Evolutionary conservation across 2,329 filamentous ascomycete species (phyloP), one percentile per base, ranked within the genome.

Genomic region (Pyricularia sp.): DNA sequence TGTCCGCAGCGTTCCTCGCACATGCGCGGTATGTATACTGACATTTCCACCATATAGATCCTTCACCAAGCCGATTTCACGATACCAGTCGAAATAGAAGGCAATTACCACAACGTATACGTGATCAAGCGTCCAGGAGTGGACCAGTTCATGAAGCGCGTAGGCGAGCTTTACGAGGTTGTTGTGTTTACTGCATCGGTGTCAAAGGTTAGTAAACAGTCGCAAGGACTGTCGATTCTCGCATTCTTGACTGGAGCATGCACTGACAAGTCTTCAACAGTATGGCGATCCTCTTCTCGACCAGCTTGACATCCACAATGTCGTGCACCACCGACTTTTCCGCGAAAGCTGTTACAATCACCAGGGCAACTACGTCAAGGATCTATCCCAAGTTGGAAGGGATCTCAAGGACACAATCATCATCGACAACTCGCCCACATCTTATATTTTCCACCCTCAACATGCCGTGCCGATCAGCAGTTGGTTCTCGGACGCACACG

Each of bases 101-200:
- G 95, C 69, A 96, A 97, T 79, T 98, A 96, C 77, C 95, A 99
- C 81, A 99, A 99, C 76, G 96, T 99, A 68, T 99, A 99, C 78
- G 95, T 99, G 72, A 99, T 99, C 79, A 99, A 99, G 82, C 89
- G 95, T 75, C 95, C 95, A n/a, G 95, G 95, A 68, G 95, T 99
- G 25, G 95, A 99, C 77, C 90, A 96, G 72, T 99, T 99, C 80
- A 97, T 99, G 93, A 98, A 98, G 84, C 86, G 95, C 70, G 94
- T 99, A 50, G 95, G 95, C 66, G 95, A 99, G 80, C 85, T 99
- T 66, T 99, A 98, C 76, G 95, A 99, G 81, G 94, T 99, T 66
- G 95, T 99, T 30, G 94, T 99, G 64, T 99, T 99, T 78, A 99
- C 95, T 59, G 95, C 95, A 68, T 99, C 95, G 10, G 95, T 99